phyloP scores from a whole-genome alignment of 805 yeast genomes.

The Cyberlindnera maritima region DNA sequence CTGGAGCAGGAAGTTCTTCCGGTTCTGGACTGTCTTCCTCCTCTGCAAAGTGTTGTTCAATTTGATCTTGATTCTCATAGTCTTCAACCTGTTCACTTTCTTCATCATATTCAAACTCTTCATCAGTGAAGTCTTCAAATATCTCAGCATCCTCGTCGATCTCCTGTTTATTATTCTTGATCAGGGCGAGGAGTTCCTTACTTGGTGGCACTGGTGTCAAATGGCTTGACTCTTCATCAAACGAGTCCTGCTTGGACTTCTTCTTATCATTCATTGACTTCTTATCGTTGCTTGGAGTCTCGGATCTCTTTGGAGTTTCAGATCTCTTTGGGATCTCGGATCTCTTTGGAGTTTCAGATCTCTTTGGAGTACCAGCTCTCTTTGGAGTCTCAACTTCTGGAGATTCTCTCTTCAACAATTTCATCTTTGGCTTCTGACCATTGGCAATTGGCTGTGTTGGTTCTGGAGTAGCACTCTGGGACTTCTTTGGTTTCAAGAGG shows the following conservation, averaged over 20 bases:
- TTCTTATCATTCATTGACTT: neutral
- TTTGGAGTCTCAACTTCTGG: slow-evolving; percentile 1
- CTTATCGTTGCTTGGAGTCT: slow-evolving; percentile 1
- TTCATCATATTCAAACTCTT: slow-evolving; percentile 12
- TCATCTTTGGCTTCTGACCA: slow-evolving; percentile 20
- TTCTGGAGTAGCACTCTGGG: neutral
- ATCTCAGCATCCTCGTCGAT: slow-evolving; percentile 20
- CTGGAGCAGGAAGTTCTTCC: slow-evolving; percentile 1
- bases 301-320: slow-evolving; percentile 2
- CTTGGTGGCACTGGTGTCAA: slow-evolving; percentile 18
- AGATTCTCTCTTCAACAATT: slow-evolving; percentile 23
- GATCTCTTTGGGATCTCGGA: slow-evolving; percentile 3
- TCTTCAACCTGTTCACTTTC: slow-evolving; percentile 27
- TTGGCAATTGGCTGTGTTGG: neutral
- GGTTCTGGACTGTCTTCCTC: slow-evolving; percentile 5
- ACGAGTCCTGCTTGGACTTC: neutral
- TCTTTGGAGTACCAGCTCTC: slow-evolving; percentile 1
- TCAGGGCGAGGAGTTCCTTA: slow-evolving; percentile 24
- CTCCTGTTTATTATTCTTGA: slow-evolving; percentile 16
- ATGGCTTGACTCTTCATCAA: neutral
- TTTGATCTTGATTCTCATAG: slow-evolving; percentile 18
- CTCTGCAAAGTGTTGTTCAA: slow-evolving; percentile 1
- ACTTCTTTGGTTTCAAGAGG: slow-evolving; percentile 9
- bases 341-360: slow-evolving; percentile 3
- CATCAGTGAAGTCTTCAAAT: slow-evolving; percentile 26